These are phyloP conservation scores for Entonaema liquescens DNA, from an alignment of 495 filamentous ascomycete genomes.

Conservation along the genomic window DNA sequence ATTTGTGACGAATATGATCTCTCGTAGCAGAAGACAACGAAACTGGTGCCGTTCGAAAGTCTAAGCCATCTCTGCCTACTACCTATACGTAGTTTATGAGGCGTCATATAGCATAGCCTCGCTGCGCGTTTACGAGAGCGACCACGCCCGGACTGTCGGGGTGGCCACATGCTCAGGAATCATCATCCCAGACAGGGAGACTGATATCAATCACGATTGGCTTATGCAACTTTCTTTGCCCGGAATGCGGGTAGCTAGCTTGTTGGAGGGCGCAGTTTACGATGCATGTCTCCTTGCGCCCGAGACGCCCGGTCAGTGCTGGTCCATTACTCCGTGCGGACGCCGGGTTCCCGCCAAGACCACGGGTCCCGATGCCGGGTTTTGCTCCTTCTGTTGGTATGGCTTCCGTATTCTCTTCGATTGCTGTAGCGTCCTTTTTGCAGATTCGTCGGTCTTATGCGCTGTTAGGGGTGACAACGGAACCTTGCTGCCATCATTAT, in stretches of 20 bases:
- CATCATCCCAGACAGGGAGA: conserved; percentile 64
- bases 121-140: conserved; percentile 6
- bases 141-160: conserved; percentile 17
- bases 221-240: conserved; percentile 70
- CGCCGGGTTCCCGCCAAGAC: conserved; percentile 51
- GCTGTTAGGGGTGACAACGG: not conserved
- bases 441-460: not conserved
- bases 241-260: conserved; percentile 68
- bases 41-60: not conserved
- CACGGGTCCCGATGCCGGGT: conserved; percentile 43
- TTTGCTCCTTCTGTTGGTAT: conserved; percentile 18
- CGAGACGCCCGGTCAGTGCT: conserved; percentile 53
- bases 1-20: not conserved
- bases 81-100: conserved; percentile 6
- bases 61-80: not conserved
- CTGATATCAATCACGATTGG: conserved; percentile 82
- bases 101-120: conserved; percentile 21
- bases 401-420: not conserved
- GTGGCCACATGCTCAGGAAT: conserved; percentile 24
- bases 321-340: conserved; percentile 51
- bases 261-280: conserved; percentile 80
- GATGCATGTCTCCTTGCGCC: conserved; percentile 75
- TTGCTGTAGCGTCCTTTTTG: conserved; percentile 1
- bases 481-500: conserved; percentile 45
- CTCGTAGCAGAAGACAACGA: conserved; percentile 6